Conservation (phyloP, 2,329 filamentous ascomycete genomes). For the Hirsutella rhossiliensis region DNA sequence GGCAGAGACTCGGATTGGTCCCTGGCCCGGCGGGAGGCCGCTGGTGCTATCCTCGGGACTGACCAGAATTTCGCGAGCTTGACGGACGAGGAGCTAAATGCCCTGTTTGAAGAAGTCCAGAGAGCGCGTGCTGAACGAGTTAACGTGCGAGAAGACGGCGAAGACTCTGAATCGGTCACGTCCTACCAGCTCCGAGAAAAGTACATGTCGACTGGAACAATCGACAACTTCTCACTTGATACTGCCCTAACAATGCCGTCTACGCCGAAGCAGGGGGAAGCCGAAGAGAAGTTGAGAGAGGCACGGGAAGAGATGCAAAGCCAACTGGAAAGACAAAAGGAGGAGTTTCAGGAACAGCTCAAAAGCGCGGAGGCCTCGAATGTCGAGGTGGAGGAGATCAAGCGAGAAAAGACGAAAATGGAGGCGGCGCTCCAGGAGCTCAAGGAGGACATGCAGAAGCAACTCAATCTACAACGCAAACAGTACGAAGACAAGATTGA, state of each 20-base stretch:
- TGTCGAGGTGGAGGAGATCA: constrained; percentile 73
- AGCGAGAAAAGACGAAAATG: constrained; percentile 74
- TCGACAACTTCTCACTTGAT: constrained; percentile 94
- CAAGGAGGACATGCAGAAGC: constrained; percentile 81
- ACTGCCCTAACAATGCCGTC: constrained; percentile 90
- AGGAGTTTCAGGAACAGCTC: constrained; percentile 68
- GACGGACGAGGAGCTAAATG: constrained; percentile 88
- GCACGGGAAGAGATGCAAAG: constrained; percentile 73
- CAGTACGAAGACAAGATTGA: constrained; percentile 77
- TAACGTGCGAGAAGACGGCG: constrained; percentile 62
- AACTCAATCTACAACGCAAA: constrained; percentile 72
- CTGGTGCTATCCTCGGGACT: constrained; percentile 74
- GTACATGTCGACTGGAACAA: constrained; percentile 85
- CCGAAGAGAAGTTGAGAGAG: constrained; percentile 62
- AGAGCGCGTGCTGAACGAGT: constrained; percentile 69
- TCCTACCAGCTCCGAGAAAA: constrained; percentile 88
- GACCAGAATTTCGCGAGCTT: constrained; percentile 86
- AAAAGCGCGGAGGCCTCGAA: constrained; percentile 63
- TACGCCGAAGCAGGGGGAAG: constrained; percentile 68
- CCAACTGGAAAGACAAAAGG: constrained; percentile 73
- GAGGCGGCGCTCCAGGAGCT: constrained; percentile 65
- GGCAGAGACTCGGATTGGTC: constrained; percentile 89
- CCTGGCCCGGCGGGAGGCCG: constrained; percentile 85
- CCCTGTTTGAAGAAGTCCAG: constrained; percentile 88
- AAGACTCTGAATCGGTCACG: constrained; percentile 79